Percentiles rank a stretch among this genome's conserved stretches.
Conservation (phyloP, 768 basidiomycete species). For the Cubamyces sp. region DNA sequence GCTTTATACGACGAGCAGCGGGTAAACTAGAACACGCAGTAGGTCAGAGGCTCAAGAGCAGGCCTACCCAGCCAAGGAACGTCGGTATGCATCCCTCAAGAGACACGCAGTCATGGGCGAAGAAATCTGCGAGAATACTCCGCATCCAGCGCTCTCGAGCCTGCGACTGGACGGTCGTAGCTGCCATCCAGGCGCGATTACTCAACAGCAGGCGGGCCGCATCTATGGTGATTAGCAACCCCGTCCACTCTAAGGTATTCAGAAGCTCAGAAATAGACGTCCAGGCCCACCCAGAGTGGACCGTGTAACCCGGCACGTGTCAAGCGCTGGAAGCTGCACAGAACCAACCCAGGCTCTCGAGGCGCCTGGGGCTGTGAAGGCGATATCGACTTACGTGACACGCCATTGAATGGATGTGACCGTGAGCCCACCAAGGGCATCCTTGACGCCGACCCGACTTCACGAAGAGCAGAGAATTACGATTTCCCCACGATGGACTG, state of each 20-base stretch:
- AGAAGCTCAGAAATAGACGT: background rate
- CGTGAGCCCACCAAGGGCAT: background rate
- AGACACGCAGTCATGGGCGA: background rate
- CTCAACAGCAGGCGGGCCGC: background rate
- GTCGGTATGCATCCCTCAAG: background rate
- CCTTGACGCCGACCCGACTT: background rate
- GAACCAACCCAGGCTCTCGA: background rate
- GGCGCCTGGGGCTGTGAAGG: slow-evolving; percentile 15
- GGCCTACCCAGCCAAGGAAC: slow-evolving; percentile 3
- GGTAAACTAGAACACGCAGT: background rate
- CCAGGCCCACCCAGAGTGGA: background rate
- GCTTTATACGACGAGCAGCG: background rate
- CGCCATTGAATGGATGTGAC: background rate
- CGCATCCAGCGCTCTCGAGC: slow-evolving; percentile 10
- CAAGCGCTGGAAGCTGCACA: background rate
- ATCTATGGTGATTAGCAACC: background rate
- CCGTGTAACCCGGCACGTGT: background rate
- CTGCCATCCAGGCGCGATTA: background rate
- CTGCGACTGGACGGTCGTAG: background rate
- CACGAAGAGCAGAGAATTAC: background rate
- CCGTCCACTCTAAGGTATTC: too few relatives aligned
- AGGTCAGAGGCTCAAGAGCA: slow-evolving; percentile 4
- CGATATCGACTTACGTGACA: background rate
- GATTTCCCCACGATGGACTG: background rate
- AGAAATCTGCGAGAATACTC: slow-evolving; percentile 8